phyloP scores from a whole-genome alignment of 169 alveolate genomes.

The Babesia ovata region DNA sequence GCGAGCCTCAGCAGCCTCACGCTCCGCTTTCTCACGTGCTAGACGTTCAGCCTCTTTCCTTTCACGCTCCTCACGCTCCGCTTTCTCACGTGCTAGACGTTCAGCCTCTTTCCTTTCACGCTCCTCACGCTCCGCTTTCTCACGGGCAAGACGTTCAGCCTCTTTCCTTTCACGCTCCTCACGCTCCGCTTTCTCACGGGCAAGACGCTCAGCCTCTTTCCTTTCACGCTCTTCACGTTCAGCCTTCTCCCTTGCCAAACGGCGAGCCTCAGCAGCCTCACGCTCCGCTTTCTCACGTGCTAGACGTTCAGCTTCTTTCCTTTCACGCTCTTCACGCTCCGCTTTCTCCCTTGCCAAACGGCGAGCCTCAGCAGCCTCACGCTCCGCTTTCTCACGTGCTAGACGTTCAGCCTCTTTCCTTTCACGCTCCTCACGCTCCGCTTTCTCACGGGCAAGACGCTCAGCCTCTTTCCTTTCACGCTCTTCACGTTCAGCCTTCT shows the following conservation, averaged over 20 bases:
- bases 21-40: background rate
- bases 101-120: no score
- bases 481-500: background rate
- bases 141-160: no score
- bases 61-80: no score
- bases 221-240: background rate
- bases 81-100: background rate
- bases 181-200: background rate
- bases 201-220: background rate
- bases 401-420: background rate
- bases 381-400: background rate
- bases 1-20: background rate
- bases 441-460: conserved; percentile 6
- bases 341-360: background rate
- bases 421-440: conserved; percentile 11
- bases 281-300: background rate
- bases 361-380: conserved; percentile 6
- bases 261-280: no score
- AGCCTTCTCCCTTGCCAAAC: background rate
- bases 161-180: no score
- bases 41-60: background rate
- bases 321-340: background rate
- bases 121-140: background rate
- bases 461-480: background rate
- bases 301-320: background rate